Evolutionary conservation across 164 flowering plant genomes (phyloP).

Genomic region (Piper longum): DNA sequence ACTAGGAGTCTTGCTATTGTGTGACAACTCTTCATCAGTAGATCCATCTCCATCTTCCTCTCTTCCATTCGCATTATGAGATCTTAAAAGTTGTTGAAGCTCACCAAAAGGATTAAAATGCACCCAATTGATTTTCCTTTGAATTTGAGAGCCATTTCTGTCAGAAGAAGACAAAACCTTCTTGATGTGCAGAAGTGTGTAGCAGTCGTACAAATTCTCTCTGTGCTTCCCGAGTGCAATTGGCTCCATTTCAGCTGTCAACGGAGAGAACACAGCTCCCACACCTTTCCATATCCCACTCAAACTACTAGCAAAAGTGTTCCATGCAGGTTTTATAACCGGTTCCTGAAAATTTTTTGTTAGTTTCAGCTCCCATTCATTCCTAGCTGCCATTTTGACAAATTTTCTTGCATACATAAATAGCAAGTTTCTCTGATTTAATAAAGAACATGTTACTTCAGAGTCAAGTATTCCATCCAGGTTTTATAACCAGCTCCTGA

Average conservation of each 20-base stretch:
- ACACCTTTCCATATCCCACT: slow-evolving; percentile 99
- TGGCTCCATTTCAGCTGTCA: slow-evolving; percentile 93
- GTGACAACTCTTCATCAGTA: slow-evolving; percentile 1
- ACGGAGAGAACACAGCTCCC: slow-evolving; percentile 90
- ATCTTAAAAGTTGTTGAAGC: slow-evolving; percentile 14
- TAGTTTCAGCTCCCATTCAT: not conserved
- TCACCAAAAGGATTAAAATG: slow-evolving; percentile 83
- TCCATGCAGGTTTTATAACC: slow-evolving; percentile 75
- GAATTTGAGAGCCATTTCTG: slow-evolving; percentile 31
- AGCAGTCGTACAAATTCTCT: slow-evolving; percentile 71
- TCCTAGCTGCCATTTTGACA: not conserved
- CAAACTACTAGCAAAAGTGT: slow-evolving; percentile 81
- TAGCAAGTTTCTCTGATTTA: no score
- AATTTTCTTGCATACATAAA: not conserved
- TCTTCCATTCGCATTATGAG: slow-evolving; percentile 14
- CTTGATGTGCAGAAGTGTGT: slow-evolving; percentile 54
- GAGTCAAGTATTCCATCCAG: slow-evolving; percentile 57
- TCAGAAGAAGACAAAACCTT: slow-evolving; percentile 29
- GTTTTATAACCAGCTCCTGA: slow-evolving; percentile 88
- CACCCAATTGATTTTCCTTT: slow-evolving; percentile 72
- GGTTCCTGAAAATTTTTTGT: slow-evolving; percentile 52
- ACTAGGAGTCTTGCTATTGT: slow-evolving; percentile 5
- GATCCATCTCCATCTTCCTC: slow-evolving; percentile 11
- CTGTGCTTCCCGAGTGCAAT: slow-evolving; percentile 53
- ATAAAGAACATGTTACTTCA: no score